Base-by-base conservation (phyloP, 768 basidiomycete species). In the Cystofilobasidium capitatum region DNA sequence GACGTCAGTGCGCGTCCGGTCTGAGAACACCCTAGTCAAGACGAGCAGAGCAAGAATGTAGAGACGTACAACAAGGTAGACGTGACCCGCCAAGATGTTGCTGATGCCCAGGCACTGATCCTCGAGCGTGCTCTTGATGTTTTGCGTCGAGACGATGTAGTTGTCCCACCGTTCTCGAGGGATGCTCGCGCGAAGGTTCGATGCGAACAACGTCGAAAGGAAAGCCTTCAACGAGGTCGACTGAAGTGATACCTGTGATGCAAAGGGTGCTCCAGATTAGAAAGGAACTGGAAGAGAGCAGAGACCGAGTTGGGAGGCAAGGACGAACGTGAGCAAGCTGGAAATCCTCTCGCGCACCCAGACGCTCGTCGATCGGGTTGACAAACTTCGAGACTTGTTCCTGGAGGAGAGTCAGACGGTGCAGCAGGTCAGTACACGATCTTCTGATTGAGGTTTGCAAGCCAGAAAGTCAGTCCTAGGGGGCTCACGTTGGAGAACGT, bases 111-210 rank as follows among this genome's bases (percentile, higher is more conserved):
- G 26, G 12, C 35, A 47, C 12, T 47, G 26, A 20, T 58, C 65
- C 22, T 35, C 58, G 4, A 58, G 45, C n/a, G 65, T 58, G 58
- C 42, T 45, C 31, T 66, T 58, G 2, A 66, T 39, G 24, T 44
- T 29, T 9, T 44, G 36, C 5, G 65, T 58, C 33, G 42, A 66
- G 58, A 66, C 36, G 58, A 66, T 60, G 65, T 66, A 66, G 20
- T 44, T 59, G 12, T 44, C n/a, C n/a, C 58, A 57, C 16, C 37
- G 65, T 3, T 60, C 35, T 10, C 39, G 10, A 2, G 65, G 65
- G 13, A 59, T 44, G 39, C 31, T 37, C 13, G 13, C 12, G 26
- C 65, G 65, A n/a, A 66, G 57, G 58, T 60, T 51, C 29, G 2
- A 9, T 35, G 26, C 58, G n/a, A 66, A 66, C 58, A 45, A 66